These are phyloP conservation scores for Fusarium sp. DNA, from an alignment of 2,329 filamentous ascomycete species.

Conservation along the genomic window DNA sequence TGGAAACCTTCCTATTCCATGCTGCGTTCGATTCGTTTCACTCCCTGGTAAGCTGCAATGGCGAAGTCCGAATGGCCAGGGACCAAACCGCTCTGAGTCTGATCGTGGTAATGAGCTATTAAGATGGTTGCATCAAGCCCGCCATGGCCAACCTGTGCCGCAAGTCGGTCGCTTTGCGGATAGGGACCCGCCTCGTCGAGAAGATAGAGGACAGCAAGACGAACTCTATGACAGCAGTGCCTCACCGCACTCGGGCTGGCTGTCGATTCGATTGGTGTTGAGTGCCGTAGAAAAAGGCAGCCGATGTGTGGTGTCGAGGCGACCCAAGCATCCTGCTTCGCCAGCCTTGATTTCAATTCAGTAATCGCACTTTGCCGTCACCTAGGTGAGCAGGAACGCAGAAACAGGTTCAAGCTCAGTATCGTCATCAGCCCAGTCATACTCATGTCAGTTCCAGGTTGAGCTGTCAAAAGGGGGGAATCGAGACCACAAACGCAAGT, in stretches of 20 bases:
- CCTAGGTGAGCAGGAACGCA: neutral
- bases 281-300: conserved; percentile 25
- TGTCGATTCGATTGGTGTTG: conserved; percentile 11
- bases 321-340: conserved; percentile 16
- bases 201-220: conserved; percentile 13
- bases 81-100: conserved; percentile 7
- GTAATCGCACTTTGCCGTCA: conserved; percentile 1
- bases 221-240: conserved; percentile 13
- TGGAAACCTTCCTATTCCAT: conserved; percentile 46
- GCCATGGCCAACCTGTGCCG: conserved; percentile 32
- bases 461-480: conserved; percentile 4
- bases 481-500: conserved; percentile 25
- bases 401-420: neutral
- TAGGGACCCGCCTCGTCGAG: conserved; percentile 12
- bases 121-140: conserved; percentile 9
- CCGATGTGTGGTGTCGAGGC: conserved; percentile 16
- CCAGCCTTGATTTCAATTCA: conserved; percentile 29
- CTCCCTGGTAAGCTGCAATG: conserved; percentile 13
- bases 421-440: conserved; percentile 23
- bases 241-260: conserved; percentile 8
- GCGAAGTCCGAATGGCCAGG: conserved; percentile 23
- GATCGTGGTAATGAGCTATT: conserved; percentile 6
- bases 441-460: conserved; percentile 29
- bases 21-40: conserved; percentile 35
- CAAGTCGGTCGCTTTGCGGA: conserved; percentile 19